phyloP scores from a whole-genome alignment of 192 early-diverging fungal species.

The Coemansia erecta region DNA sequence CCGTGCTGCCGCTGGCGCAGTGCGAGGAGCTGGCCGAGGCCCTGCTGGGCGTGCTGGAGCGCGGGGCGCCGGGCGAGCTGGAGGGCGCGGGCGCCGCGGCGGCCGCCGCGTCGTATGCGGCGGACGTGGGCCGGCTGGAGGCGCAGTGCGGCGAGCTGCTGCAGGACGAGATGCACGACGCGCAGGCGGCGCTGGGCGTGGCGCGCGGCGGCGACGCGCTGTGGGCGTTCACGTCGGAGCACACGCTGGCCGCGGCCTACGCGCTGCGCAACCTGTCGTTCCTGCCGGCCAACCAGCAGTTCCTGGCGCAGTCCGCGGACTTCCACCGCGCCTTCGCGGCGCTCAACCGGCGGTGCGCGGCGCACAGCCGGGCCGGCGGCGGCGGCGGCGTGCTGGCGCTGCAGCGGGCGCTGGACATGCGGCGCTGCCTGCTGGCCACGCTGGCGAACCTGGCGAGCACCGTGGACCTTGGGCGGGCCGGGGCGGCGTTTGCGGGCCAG shows the following conservation, averaged over 20 bases:
- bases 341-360: constrained; percentile 17
- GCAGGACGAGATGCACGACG: constrained; percentile 45
- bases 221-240: constrained; percentile 52
- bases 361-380: constrained; percentile 8
- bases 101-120: constrained; percentile 17
- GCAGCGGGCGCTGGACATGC: constrained; percentile 44
- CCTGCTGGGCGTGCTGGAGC: constrained; percentile 60
- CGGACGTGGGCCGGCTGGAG: constrained; percentile 27
- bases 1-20: constrained; percentile 52
- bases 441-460: constrained; percentile 35
- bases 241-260: constrained; percentile 39
- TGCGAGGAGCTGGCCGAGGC: constrained; percentile 71
- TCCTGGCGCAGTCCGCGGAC: constrained; percentile 28
- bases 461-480: constrained; percentile 20
- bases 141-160: constrained; percentile 25
- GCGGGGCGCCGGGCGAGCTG: constrained; percentile 12
- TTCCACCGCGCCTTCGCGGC: constrained; percentile 29
- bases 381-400: constrained; percentile 10
- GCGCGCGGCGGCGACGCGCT: constrained; percentile 34
- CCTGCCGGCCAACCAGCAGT: constrained; percentile 43
- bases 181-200: constrained; percentile 33
- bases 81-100: not conserved
- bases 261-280: constrained; percentile 49
- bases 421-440: constrained; percentile 33
- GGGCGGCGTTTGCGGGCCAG: constrained; percentile 15